phyloP scores from a whole-genome alignment of 129 eudicot genomes.

The Tanacetum coccineum region DNA sequence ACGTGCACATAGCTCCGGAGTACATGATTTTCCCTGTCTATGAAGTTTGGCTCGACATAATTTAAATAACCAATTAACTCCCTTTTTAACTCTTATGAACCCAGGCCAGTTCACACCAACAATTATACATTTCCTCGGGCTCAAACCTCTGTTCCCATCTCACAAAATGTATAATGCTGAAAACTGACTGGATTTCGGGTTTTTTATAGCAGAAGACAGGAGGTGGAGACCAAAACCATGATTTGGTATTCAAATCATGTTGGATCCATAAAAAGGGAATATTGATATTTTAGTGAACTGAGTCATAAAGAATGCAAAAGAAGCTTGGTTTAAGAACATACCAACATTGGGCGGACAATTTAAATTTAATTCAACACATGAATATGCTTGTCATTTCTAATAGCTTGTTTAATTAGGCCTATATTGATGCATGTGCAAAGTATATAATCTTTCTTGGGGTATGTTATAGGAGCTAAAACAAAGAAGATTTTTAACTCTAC shows the following conservation, averaged over 20 bases:
- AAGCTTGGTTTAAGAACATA: conserved; percentile 1
- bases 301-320: conserved; percentile 8
- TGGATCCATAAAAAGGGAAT: not conserved
- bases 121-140: too few relatives aligned
- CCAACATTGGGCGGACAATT: not conserved
- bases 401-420: not conserved
- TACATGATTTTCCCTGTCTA: too few relatives aligned
- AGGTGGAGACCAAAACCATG: not conserved
- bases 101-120: too few relatives aligned
- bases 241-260: not conserved
- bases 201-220: not conserved
- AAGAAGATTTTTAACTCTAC: conserved; percentile 34
- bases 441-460: conserved; percentile 17
- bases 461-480: conserved; percentile 34
- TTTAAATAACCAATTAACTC: too few relatives aligned
- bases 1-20: too few relatives aligned
- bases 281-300: not conserved
- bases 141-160: too few relatives aligned
- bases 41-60: too few relatives aligned
- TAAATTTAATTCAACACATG: not conserved
- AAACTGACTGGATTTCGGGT: too few relatives aligned
- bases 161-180: too few relatives aligned
- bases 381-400: conserved; percentile 3
- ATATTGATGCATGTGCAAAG: conserved; percentile 10
- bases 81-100: too few relatives aligned